Evolutionary conservation across 192 early-diverging fungal species (phyloP), one percentile per base, ranked within the genome.

Genomic region (Rhizophagus clarus): DNA sequence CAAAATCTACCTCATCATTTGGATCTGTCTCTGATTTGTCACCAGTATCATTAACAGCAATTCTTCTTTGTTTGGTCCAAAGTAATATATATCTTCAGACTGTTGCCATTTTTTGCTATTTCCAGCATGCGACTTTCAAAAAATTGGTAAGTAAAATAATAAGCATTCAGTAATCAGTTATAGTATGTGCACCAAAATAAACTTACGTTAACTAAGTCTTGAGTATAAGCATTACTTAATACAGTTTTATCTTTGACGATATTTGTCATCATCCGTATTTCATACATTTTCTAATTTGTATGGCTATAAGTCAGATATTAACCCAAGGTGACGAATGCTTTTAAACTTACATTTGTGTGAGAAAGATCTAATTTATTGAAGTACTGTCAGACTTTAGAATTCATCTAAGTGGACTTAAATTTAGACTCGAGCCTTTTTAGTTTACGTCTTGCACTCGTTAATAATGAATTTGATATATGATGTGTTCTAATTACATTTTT

Each of bases 1-100:
- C 60, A 76, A 76, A 76, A 76, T 61, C 60, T 32, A 76, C 61
- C 60, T 76, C 74, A 76, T 76, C 74, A 76, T 76, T 76, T 62
- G 74, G 74, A 62, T 62, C 74, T 47, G 71, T 51, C 17, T 72
- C 71, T 72, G 71, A 72, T 72, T 72, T 72, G 42, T 72, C 47
- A 72, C 47, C 71, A 72, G 70, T 72, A 47, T 72, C 45, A 7
- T 72, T 49, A 72, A 51, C 42, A 72, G 70, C 70, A 72, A 72
- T 72, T 72, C 70, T 72, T 42, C 29, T 75, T 62, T 75, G 73
- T 61, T 75, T 24, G 61, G 12, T 62, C 63, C 56, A 34, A 75
- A 28, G 34, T n/a, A 32, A 62, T 47, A 29, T 62, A 49, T 49
- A 49, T 49, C 32, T 32, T 32, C 32, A 32, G 32, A 3, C 32